A percentile compares a stretch with the other conserved stretches of the same genome.
Evolutionary conservation across 2,329 filamentous ascomycete species (phyloP).

Genomic region (Iodosphaeria phyllophila): DNA sequence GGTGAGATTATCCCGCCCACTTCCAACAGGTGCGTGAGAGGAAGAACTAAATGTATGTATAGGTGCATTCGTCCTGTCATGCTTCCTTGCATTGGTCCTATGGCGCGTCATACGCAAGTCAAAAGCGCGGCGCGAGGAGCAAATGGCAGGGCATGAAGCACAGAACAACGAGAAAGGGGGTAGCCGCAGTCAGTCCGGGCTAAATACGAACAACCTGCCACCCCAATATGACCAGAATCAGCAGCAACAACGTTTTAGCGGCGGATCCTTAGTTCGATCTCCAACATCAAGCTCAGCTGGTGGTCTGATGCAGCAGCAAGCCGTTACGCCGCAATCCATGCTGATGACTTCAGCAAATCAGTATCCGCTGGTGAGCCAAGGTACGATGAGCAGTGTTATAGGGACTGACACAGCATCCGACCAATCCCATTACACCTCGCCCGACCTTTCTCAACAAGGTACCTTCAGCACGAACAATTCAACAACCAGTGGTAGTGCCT

Average conservation of each 20-base stretch:
- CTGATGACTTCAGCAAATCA: constrained; percentile 4
- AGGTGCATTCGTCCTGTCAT: constrained; percentile 26
- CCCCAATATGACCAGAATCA: constrained; percentile 10
- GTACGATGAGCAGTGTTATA: no score
- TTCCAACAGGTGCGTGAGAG: not conserved
- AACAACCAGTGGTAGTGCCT: constrained; percentile 16
- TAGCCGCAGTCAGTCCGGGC: constrained; percentile 4
- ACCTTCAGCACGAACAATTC: constrained; percentile 9
- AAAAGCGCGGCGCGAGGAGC: constrained; percentile 3
- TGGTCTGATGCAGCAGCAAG: no score
- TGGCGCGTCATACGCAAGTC: constrained; percentile 18
- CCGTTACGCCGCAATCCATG: constrained; percentile 4
- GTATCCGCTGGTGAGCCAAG: constrained; percentile 3
- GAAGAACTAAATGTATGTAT: constrained; percentile 1
- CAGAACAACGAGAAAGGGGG: constrained; percentile 4
- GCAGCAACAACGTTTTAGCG: constrained; percentile 4
- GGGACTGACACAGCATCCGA: no score
- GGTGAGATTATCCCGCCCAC: constrained; percentile 9
- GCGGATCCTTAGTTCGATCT: constrained; percentile 8
- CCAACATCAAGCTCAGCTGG: no score
- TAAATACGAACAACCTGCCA: constrained; percentile 7
- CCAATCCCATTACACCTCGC: no score
- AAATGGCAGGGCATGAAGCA: constrained; percentile 6
- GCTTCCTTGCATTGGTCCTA: constrained; percentile 24
- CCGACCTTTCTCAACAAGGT: constrained; percentile 8